A percentile compares a stretch with the other conserved stretches of the same genome.
These are phyloP conservation scores for Aspergillus nomiae DNA, from an alignment of 2,329 filamentous ascomycete genomes.

Conservation along the genomic window DNA sequence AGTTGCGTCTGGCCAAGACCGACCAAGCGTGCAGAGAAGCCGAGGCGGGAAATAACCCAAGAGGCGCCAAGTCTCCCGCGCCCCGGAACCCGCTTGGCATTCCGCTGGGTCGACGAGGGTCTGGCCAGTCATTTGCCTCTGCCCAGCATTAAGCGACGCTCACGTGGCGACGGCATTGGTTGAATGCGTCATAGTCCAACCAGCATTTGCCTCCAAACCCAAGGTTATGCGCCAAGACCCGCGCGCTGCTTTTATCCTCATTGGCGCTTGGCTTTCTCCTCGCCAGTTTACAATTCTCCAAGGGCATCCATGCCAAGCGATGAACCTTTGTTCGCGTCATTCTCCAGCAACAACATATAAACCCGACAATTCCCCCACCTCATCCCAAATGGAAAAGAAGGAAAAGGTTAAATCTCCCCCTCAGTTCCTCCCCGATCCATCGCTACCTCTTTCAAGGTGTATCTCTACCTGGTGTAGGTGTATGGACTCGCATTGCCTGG, in stretches of 20 bases:
- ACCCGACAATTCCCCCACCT: neutral
- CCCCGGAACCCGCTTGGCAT: conserved; percentile 20
- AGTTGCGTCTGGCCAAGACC: conserved; percentile 18
- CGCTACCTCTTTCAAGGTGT: conserved; percentile 12
- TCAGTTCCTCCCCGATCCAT: neutral
- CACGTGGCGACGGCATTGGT: conserved; percentile 13
- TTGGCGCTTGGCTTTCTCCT: conserved; percentile 13
- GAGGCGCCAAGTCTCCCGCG: conserved; percentile 23
- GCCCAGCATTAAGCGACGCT: conserved; percentile 8
- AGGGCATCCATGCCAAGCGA: conserved; percentile 4
- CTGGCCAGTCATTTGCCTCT: conserved; percentile 6
- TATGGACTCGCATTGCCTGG: conserved; percentile 36
- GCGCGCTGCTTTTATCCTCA: neutral
- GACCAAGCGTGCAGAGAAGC: conserved; percentile 11
- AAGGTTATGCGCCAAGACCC: conserved; percentile 13
- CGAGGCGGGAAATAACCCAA: conserved; percentile 14
- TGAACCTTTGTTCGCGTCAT: conserved; percentile 14
- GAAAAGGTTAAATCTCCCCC: neutral
- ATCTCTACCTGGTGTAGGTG: conserved; percentile 13
- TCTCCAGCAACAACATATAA: neutral
- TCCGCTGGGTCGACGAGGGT: conserved; percentile 18
- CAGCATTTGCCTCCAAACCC: conserved; percentile 3
- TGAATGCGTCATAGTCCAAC: conserved; percentile 20
- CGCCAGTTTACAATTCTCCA: neutral
- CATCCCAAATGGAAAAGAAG: neutral